Evolutionary conservation across 192 early-diverging fungal genomes (phyloP), one percentile per base, ranked within the genome.

Genomic region (Chytriomyces sp.): DNA sequence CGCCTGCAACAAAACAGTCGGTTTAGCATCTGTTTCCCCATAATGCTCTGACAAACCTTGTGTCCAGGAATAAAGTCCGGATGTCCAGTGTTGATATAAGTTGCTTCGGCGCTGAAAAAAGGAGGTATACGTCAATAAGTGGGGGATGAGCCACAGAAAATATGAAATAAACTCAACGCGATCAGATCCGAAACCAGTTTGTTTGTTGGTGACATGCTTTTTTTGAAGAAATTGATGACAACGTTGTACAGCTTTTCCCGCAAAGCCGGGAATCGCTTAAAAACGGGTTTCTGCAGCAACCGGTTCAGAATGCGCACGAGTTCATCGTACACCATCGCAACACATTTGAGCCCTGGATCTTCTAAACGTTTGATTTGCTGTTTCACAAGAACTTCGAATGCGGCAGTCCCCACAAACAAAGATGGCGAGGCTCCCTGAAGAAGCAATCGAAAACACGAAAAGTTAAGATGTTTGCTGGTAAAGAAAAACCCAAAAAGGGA

Each of bases 291-390:
- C 78, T 91, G 90, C 67, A 99, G 86, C 69, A 98, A 84, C 81
- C 94, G 91, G 77, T 93, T 91, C 68, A 99, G 83, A 64, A 99
- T 99, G 69, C 97, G 91, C 26, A 96, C 93, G 45, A 99, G 85
- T 83, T 99, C 98, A 77, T 99, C 98, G 85, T 98, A 99, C 9
- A 97, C 93, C 90, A 99, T 92, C 46, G 90, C 86, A 44, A 94
- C 93, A 78, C 97, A 99, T 82, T 96, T 97, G 76, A 99, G 85
- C 77, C 94, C 93, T 28, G 98, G 98, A 45, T 98, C 97, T 83
- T 99, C 98, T 20, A 99, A 85, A 5, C 98, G 91, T 80, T 93
- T 94, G 83, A 99, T 99, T 86, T 99, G 98, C 85, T 99, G 94
- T 85, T 96, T 98, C 77, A 99, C 93, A 50, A 99, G 94, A 24